phyloP scores from a whole-genome alignment of 192 early-diverging fungal genomes.

The Allomyces javanicus region DNA sequence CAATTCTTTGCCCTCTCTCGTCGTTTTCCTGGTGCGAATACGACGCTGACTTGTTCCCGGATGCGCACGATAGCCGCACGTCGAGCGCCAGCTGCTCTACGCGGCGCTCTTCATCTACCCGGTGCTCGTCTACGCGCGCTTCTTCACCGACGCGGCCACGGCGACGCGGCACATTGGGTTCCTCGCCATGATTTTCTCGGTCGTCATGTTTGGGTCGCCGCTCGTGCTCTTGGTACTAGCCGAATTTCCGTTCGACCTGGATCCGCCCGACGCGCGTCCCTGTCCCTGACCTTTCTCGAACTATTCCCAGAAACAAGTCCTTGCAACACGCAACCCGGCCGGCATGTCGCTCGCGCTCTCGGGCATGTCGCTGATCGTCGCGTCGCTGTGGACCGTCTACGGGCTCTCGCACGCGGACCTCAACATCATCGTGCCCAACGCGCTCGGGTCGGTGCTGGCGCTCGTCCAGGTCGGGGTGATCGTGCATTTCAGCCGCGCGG shows the following conservation, averaged over 20 bases:
- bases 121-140: background rate
- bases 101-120: background rate
- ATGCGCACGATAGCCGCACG: background rate
- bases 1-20: background rate
- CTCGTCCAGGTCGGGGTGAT: background rate
- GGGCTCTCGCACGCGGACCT: background rate
- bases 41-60: background rate
- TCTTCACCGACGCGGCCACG: background rate
- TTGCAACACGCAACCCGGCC: no score
- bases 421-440: background rate
- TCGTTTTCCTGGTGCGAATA: background rate
- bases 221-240: background rate
- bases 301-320: no score
- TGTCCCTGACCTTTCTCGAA: no score
- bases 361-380: background rate
- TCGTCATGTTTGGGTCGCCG: background rate
- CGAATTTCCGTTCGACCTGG: background rate
- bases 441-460: background rate
- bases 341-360: no score
- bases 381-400: background rate
- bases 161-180: background rate
- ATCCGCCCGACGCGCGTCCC: no score
- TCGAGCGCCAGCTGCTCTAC: background rate
- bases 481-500: no score
- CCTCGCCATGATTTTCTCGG: background rate